Conservation (phyloP, 805 yeast genomes). For the Ogataea trehalophila region DNA sequence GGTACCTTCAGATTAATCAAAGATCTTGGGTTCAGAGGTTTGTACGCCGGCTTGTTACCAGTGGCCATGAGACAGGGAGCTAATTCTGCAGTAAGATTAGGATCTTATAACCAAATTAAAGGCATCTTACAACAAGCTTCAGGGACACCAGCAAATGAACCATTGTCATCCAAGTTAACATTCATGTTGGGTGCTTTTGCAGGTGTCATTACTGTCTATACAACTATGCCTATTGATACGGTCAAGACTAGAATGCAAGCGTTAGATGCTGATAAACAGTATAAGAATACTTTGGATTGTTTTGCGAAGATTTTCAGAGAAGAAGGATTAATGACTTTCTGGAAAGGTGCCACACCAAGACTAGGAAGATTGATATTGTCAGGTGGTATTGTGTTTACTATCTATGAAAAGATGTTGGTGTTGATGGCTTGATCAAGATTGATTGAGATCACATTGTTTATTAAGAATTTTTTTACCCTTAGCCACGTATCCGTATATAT, state of each 20-base stretch:
- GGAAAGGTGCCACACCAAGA: conserved; percentile 99
- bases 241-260: conserved; percentile 98
- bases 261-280: conserved; percentile 66
- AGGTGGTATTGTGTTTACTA: conserved; percentile 97
- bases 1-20: conserved; percentile 62
- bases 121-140: conserved; percentile 67
- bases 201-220: conserved; percentile 82
- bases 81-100: conserved; percentile 90
- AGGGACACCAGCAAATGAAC: conserved; percentile 61
- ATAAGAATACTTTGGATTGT: conserved; percentile 76
- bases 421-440: conserved; percentile 35
- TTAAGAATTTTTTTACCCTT: too few species aligned
- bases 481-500: too few species aligned
- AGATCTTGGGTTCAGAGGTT: conserved; percentile 78
- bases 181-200: conserved; percentile 88
- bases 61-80: conserved; percentile 95
- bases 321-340: conserved; percentile 86
- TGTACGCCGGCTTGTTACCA: conserved; percentile 87
- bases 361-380: conserved; percentile 85
- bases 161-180: conserved; percentile 73
- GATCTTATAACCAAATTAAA: conserved; percentile 87
- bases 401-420: conserved; percentile 83
- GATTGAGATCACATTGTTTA: neutral
- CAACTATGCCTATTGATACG: conserved; percentile 94
- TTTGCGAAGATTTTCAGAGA: conserved; percentile 73